Percentiles rank a stretch among this genome's conserved stretches.
Conservation (phyloP, 495 filamentous ascomycete genomes). For the Xylaria curta region DNA sequence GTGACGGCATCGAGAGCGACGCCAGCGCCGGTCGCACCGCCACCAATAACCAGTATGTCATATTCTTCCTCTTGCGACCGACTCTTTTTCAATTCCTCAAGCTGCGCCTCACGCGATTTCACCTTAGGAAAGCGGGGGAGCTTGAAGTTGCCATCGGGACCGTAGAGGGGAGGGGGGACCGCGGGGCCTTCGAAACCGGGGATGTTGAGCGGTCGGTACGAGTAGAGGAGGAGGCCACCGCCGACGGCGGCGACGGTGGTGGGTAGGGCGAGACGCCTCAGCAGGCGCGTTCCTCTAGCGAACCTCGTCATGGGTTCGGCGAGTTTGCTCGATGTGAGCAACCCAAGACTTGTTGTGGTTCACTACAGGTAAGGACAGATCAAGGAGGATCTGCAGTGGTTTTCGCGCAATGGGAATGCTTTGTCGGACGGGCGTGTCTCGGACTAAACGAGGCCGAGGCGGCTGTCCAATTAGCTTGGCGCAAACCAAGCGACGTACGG, state of each 20-base stretch:
- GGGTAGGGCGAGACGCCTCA: constrained; percentile 48
- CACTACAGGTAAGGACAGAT: not conserved
- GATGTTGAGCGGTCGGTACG: constrained; percentile 85
- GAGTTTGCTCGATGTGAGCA: constrained; percentile 17
- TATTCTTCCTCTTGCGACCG: constrained; percentile 61
- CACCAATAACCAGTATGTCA: constrained; percentile 90
- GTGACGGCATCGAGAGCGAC: constrained; percentile 95
- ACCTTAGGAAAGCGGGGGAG: constrained; percentile 82
- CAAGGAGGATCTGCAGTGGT: not conserved
- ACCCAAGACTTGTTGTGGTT: not conserved
- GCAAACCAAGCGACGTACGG: not conserved
- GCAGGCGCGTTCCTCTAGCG: constrained; percentile 32
- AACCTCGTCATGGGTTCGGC: constrained; percentile 37
- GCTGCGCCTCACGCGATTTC: constrained; percentile 72
- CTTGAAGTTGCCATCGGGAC: constrained; percentile 74
- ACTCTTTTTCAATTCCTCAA: constrained; percentile 62
- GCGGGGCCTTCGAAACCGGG: constrained; percentile 80
- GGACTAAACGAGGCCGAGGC: constrained; percentile 25
- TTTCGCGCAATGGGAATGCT: constrained; percentile 4
- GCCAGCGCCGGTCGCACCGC: constrained; percentile 89
- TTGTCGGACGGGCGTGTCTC: constrained; percentile 13
- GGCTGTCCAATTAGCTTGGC: constrained; percentile 9
- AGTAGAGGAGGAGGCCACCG: constrained; percentile 70
- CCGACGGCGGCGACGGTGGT: constrained; percentile 46
- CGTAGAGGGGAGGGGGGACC: constrained; percentile 82